Evolutionary conservation across 2,329 filamentous ascomycete species (phyloP).

Genomic region (Claviceps fusiformis): DNA sequence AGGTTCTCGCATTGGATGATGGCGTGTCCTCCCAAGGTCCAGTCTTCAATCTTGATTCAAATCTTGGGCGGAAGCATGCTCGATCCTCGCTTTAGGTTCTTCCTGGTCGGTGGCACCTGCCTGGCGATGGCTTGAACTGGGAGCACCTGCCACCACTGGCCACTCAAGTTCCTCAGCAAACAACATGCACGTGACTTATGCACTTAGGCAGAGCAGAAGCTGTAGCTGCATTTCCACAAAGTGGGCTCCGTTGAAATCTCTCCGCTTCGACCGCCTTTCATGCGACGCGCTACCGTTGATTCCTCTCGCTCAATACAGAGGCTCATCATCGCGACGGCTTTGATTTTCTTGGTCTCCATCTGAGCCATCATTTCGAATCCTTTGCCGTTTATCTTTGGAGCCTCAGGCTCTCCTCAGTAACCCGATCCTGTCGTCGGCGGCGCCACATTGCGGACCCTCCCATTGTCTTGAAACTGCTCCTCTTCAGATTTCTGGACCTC

Average conservation of each 20-base stretch:
- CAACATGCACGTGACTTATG: background rate
- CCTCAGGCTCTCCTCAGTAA: background rate
- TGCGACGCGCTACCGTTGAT: constrained; percentile 3
- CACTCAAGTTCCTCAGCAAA: background rate
- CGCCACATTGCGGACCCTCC: background rate
- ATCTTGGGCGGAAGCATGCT: too few relatives aligned
- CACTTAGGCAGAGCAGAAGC: background rate
- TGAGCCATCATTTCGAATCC: background rate
- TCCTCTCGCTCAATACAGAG: background rate
- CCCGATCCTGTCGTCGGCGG: background rate
- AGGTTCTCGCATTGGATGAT: too few relatives aligned
- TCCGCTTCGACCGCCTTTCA: background rate
- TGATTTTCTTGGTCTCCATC: background rate
- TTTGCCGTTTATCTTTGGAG: background rate
- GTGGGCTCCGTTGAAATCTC: background rate
- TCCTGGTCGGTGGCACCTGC: too few relatives aligned
- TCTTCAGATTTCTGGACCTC: background rate
- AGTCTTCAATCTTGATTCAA: too few relatives aligned
- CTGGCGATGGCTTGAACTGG: background rate
- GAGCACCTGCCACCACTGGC: background rate
- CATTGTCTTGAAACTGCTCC: background rate
- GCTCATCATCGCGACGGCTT: background rate
- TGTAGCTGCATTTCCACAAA: background rate
- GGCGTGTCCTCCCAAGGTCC: too few relatives aligned
- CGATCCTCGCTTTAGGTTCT: too few relatives aligned